Base-by-base conservation (phyloP, 2,329 filamentous ascomycete genomes). In the Amesomyces nigricolor region DNA sequence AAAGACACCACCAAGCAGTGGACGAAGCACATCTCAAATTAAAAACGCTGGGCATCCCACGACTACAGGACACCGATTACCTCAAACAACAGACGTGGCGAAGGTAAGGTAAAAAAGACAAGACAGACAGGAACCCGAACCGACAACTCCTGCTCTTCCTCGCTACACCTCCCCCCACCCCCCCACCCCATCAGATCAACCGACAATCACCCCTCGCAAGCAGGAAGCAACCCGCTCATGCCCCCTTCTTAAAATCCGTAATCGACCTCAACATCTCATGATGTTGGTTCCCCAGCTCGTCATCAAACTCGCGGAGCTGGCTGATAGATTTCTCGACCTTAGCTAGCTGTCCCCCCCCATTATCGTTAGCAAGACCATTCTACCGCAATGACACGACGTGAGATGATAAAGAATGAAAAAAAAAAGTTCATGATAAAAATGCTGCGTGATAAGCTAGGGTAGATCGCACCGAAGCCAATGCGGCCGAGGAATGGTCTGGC, bases 391-490 rank as follows among this genome's bases (percentile, higher is more conserved):
- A 26, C 22, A 35, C 32, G 32, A 35, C 4, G 32, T 35, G 8
- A 11, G 3, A 1, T 54, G 32, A 44, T 11, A 51, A 22, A 54
- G 26, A 58, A 14, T 30, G 57, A 51, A 43, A 55, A 50, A 51
- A 53, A 58, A 59, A 59, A 58, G 22, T 48, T 47, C 47, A 53
- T 58, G 65, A 68, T 68, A 55, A 54, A 40, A 53, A 53, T 39
- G 37, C 40, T 59, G 53, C 55, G 43, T 57, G 55, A 40, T 56
- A 74, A 72, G 68, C 71, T 74, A 71, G 72, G 76, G 76, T 72
- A 70, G 71, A 67, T 75, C 83, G 78, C 79, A 86, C 83, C 82
- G 79, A 81, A 74, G 82, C 82, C 72, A 86, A 76, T 71, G 82
- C 83, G 68, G 77, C 75, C 68, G 82, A 85, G 71, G 81, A 82